These are phyloP conservation scores for Cladosporium oxysporum DNA, from an alignment of 2,329 filamentous ascomycete species.

Conservation along the genomic window DNA sequence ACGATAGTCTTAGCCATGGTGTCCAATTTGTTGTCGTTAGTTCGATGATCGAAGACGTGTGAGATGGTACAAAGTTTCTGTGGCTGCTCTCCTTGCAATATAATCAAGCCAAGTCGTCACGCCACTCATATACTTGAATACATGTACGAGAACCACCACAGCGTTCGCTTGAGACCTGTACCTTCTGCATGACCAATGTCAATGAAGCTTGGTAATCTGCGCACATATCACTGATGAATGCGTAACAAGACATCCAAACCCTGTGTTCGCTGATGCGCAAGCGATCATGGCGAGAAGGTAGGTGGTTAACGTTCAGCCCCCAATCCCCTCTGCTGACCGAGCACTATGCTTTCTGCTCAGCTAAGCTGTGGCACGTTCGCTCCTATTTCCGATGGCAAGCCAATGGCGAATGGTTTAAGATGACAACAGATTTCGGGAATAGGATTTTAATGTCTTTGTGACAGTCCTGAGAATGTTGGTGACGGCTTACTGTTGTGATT, in stretches of 20 bases:
- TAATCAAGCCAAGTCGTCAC: background rate
- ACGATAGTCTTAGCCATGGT: slow-evolving; percentile 23
- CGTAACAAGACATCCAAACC: background rate
- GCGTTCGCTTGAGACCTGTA: background rate
- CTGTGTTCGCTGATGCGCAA: background rate
- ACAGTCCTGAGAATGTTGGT: background rate
- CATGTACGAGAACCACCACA: background rate
- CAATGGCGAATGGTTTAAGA: background rate
- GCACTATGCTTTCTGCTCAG: background rate
- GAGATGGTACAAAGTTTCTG: background rate
- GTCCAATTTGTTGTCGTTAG: background rate
- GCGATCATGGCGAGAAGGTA: background rate
- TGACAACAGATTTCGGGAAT: background rate
- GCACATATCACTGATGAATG: background rate
- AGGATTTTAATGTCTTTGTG: background rate
- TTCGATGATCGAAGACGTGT: background rate
- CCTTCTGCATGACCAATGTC: background rate
- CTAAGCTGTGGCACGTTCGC: background rate
- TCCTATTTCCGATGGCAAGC: background rate
- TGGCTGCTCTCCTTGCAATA: background rate
- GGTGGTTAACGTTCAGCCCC: background rate
- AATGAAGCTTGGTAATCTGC: background rate
- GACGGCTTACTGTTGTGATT: background rate
- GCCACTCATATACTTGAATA: background rate
- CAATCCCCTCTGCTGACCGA: background rate